These are phyloP conservation scores for Tolypocladium paradoxum DNA, from an alignment of 2,329 filamentous ascomycete species.

Conservation along the genomic window DNA sequence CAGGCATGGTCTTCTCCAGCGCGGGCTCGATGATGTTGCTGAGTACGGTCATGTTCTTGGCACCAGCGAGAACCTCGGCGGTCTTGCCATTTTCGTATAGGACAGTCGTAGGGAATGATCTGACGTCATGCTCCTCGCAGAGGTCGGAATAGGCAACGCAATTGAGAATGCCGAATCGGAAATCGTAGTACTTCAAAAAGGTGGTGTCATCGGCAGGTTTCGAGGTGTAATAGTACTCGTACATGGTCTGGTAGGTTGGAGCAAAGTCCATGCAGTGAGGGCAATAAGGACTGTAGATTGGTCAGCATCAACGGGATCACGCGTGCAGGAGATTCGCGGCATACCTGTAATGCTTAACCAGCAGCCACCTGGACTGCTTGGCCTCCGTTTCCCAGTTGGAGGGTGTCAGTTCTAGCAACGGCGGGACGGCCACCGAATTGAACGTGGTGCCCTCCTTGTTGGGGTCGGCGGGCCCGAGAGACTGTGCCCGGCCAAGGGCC, in stretches of 20 bases:
- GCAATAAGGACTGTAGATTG: conserved; percentile 41
- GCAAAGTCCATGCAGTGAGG: conserved; percentile 70
- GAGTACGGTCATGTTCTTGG: conserved; percentile 55
- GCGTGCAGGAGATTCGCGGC: background rate
- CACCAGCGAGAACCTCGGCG: conserved; percentile 52
- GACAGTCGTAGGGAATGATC: conserved; percentile 64
- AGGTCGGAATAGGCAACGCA: conserved; percentile 75
- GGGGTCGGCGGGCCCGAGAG: conserved; percentile 22
- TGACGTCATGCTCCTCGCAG: conserved; percentile 58
- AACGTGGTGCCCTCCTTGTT: conserved; percentile 44
- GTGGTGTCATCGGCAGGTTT: conserved; percentile 51
- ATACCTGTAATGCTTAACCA: conserved; percentile 61
- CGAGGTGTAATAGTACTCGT: conserved; percentile 91
- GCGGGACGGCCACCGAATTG: conserved; percentile 56
- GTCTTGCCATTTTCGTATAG: conserved; percentile 71
- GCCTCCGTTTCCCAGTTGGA: conserved; percentile 46
- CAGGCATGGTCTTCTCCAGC: conserved; percentile 69
- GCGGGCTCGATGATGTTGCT: conserved; percentile 63
- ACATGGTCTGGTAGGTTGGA: conserved; percentile 80
- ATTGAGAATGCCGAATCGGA: conserved; percentile 78
- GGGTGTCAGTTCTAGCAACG: conserved; percentile 48
- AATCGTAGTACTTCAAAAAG: conserved; percentile 78
- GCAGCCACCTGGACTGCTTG: conserved; percentile 39
- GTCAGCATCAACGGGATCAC: conserved; percentile 11
- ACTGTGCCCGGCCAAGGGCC: conserved; percentile 18